Evolutionary conservation across 176 grass and related monocot genomes (phyloP), one percentile per base, ranked within the genome.

Genomic region (Oryza australiensis): DNA sequence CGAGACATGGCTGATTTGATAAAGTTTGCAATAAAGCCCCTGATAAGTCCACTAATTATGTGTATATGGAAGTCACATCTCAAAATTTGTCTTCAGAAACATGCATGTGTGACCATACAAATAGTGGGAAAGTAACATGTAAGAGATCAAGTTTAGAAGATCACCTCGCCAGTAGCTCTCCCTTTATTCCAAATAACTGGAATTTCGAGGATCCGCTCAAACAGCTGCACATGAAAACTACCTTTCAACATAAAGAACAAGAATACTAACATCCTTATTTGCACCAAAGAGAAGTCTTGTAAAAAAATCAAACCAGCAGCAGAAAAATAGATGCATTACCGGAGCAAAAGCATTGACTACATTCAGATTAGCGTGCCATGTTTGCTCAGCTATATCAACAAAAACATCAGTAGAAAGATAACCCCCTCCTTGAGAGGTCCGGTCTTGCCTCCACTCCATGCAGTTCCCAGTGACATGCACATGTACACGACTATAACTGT

Each of bases 91-190:
- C 48, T 72, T 65, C 7, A 90, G 63, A 74, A 63, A 53, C 41
- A 69, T 41, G 65, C 62, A 59, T 41, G 55, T 51, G 53, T 70
- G 69, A 41, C 34, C 53, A 68, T 74, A 63, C 41, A 81, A 76
- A 48, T 51, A 72, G 34, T 66, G 73, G 24, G 74, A 71, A 74
- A 70, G 37, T 66, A 34, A 66, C 32, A 79, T 46, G 73, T 26
- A 81, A 82, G 49, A 59, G 76, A 75, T 78, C 42, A 92, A 85
- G 84, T 88, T 75, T 70, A 94, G 90, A 87, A 65, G 86, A 85
- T 76, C 93, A 98, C 96, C 96, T 98, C 96, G 86, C 96, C 96
- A n/a, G 90, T 90, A 88, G 93, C 90, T 95, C 96, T 95, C 49
- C 96, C 96, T 87, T 93, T 95, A 26, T 85, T 77, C 88, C 91